Evolutionary conservation across 805 yeast species (phyloP), one percentile per base, ranked within the genome.

Genomic region (Candida fluviatilis): DNA sequence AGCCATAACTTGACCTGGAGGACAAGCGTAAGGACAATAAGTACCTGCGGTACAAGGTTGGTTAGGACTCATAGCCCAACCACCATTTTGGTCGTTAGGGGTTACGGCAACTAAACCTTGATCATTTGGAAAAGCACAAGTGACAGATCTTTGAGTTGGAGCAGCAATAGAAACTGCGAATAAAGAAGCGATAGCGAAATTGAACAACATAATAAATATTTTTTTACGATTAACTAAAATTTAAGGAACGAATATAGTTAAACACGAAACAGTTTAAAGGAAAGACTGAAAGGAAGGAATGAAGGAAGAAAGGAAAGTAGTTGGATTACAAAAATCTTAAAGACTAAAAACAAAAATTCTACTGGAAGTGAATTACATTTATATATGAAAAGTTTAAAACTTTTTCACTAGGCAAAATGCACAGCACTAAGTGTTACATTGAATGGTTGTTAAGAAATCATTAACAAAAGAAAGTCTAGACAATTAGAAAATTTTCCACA

Each of bases 21-120:
- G 80, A 57, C 96, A 88, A 13, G 96, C 96, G 59, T 83, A 89
- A 21, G 95, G 96, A 61, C 96, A 88, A 75, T 80, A 89, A 21
- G 70, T 63, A n/a, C 93, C 95, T 18, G 82, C 69, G 3, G 79
- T 58, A 61, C 96, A 88, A 26, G 69, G 51, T 51, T 80, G 83
- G 58, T 84, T 93, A 36, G 78, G 78, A 48, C 80, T 75, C 75
- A 84, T 71, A 35, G 95, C 96, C 95, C 95, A 89, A 17, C 96
- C 96, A 35, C 73, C 89, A 51, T 83, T 84, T 13, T 58, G 48
- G 19, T 78, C 74, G 25, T 57, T 57, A 5, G 71, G 65, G 36
- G 87, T 80, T 36, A 87, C 82, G 2, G 80, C 66, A 13, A 88
- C 91, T 51, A 89, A 69, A 6, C 88, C 89, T 18, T 68, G 68